Evolutionary conservation across 192 early-diverging fungal genomes (phyloP), one percentile per base, ranked within the genome.

Genomic region (Physocladia obscura): DNA sequence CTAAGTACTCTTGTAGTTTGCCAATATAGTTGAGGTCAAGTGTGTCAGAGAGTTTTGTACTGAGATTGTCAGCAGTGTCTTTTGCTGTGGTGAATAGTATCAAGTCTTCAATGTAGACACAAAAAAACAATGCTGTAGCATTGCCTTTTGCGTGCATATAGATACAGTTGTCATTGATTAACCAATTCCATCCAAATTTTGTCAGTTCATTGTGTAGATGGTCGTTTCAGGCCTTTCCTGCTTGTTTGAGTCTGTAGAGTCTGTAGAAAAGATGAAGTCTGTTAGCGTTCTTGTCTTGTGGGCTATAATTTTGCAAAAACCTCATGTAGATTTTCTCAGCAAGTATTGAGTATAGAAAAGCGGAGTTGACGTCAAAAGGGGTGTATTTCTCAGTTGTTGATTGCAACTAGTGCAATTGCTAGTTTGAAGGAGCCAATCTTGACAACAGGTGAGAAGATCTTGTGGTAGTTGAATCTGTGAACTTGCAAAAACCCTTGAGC

Each of bases 401-500:
- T 30, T n/a, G 60, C 62, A 0, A 68, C 69, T 17, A 73, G 1
- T 5, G 65, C 47, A 0, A 76, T 15, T 0, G 79, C 39, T 4
- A 30, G 17, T 8, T 77, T 69, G 21, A 76, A 27, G 0, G 69
- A 61, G 1, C 21, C 39, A 31, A 62, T 68, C 38, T 63, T 62
- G 57, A 75, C 72, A 24, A 82, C 79, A 1, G 81, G 80, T 1
- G 79, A 51, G 47, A 64, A 81, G 8, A 68, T 82, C 40, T 82
- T 67, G 0, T 73, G 27, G 51, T 37, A 80, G 71, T 77, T 62
- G n/a, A 82, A 58, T 13, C 74, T 74, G 4, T 19, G 26, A 27
- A 48, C 27, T 63, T 81, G 79, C 8, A 61, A 57, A 61, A 76
- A 81, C 0, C 79, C 75, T 74, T 65, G 44, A 2, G 71, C 69